Evolutionary conservation across 1,284 basidiomycete species (phyloP), one percentile per base, ranked within the genome.

Genomic region (Erythrobasidium hasegawianum): DNA sequence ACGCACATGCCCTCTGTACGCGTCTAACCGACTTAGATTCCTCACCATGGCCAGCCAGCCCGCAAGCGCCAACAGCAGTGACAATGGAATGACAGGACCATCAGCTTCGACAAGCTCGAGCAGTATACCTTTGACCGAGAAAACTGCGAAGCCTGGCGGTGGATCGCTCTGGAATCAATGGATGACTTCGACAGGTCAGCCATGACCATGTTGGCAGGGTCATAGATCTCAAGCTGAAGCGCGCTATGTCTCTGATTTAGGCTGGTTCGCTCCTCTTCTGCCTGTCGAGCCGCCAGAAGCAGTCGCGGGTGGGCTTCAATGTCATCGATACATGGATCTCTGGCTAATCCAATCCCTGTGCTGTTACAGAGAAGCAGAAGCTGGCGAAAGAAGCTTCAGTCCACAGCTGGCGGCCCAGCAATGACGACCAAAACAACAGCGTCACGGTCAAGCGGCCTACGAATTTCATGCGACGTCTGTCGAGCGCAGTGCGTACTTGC

Each of bases 371-470:
- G 47, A 55, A 41, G 38, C 53, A 65, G 20, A 55, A 56, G 56
- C 62, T 29, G 20, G 62, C 57, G 29, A 65, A 65, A 45, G 40
- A 57, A 2, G 55, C 45, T 18, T 57, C 53, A 41, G 62, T 65
- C n/a, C 62, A 65, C n/a, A 39, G 40, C 24, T 65, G 62, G 62
- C 43, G 62, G 26, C 62, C 54, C n/a, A 57, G 55, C 40, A 41
- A 65, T 22, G 62, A 65, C 33, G 54, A 14, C 54, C 16, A 40
- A 8, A 29, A 53, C 14, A 27, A 40, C 20, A 7, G 52, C 45
- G 5, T 43, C 45, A 41, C 55, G 54, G 61, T 26, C 26, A 2
- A 49, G 38, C 11, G 45, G 11, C 9, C 26, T 52, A 22, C 45
- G 38, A 27, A 9, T 55, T 20, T 65, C 50, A 65, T 65, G 55